phyloP scores from a whole-genome alignment of 129 eudicot genomes.

The Escallonia rubra region DNA sequence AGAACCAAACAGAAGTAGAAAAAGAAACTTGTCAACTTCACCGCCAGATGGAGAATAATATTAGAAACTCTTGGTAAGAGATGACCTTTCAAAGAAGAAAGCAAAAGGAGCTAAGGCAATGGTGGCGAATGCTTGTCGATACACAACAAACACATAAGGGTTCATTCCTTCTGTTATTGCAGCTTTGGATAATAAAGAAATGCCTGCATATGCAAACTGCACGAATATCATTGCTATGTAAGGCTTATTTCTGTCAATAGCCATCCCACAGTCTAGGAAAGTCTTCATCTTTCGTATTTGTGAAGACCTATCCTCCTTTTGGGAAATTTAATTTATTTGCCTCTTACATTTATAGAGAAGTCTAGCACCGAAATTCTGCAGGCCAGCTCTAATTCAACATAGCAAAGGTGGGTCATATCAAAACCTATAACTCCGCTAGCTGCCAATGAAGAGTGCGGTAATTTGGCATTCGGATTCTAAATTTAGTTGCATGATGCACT shows the following conservation, averaged over 20 bases:
- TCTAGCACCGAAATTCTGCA: too few species aligned
- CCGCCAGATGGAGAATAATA: too few species aligned
- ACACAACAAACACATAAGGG: constrained; percentile 26
- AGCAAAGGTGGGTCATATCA: too few species aligned
- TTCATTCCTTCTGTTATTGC: constrained; percentile 32
- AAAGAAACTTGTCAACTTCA: neutral
- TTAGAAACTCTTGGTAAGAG: too few species aligned
- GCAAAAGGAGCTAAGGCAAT: constrained; percentile 19
- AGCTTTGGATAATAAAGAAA: constrained; percentile 25
- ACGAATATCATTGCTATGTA: constrained; percentile 8
- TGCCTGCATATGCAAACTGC: constrained; percentile 25
- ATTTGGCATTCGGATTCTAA: too few species aligned
- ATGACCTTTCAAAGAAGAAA: constrained; percentile 21
- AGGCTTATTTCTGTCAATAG: constrained; percentile 14
- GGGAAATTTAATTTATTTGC: too few species aligned
- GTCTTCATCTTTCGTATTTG: neutral
- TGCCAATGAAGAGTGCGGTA: too few species aligned
- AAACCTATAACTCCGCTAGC: too few species aligned
- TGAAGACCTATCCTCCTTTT: too few species aligned
- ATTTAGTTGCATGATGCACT: too few species aligned
- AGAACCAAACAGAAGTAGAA: too few species aligned
- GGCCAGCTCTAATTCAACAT: too few species aligned
- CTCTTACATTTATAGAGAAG: neutral
- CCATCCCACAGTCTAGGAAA: neutral
- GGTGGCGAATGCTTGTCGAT: constrained; percentile 30